Evolutionary conservation across 306 rosid species (phyloP).

Genomic region (Argentina anserina): DNA sequence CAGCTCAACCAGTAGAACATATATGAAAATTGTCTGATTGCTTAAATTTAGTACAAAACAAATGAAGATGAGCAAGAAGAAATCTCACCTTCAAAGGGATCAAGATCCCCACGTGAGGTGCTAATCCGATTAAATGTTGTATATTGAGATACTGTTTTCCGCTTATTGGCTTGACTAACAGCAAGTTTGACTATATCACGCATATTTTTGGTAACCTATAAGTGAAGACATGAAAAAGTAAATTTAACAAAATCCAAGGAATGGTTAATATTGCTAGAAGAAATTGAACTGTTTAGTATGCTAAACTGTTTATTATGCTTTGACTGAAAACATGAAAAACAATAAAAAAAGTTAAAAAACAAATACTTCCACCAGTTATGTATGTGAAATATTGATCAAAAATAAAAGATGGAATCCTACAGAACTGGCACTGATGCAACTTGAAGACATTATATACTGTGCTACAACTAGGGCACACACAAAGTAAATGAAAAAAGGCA

Average conservation of each 20-base stretch:
- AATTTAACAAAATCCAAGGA: slow-evolving; percentile 23
- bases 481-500: not conserved
- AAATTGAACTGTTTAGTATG: not conserved
- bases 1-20: slow-evolving; percentile 29
- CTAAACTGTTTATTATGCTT: not conserved
- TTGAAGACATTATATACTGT: not conserved
- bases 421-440: not conserved
- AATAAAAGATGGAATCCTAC: not conserved
- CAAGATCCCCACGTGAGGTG: slow-evolving; percentile 62
- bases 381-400: not conserved
- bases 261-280: slow-evolving; percentile 9
- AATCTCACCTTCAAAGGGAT: slow-evolving; percentile 80
- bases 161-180: slow-evolving; percentile 79
- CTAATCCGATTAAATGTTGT: slow-evolving; percentile 73
- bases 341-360: no score
- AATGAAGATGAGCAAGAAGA: slow-evolving; percentile 7
- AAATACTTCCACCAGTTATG: not conserved
- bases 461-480: not conserved
- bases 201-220: slow-evolving; percentile 69
- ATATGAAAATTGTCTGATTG: slow-evolving; percentile 8
- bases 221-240: no score
- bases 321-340: not conserved
- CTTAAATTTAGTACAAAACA: not conserved
- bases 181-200: slow-evolving; percentile 92
- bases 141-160: slow-evolving; percentile 59